Conservation (phyloP, 495 filamentous ascomycete genomes). For the Penicillium arizonense region DNA sequence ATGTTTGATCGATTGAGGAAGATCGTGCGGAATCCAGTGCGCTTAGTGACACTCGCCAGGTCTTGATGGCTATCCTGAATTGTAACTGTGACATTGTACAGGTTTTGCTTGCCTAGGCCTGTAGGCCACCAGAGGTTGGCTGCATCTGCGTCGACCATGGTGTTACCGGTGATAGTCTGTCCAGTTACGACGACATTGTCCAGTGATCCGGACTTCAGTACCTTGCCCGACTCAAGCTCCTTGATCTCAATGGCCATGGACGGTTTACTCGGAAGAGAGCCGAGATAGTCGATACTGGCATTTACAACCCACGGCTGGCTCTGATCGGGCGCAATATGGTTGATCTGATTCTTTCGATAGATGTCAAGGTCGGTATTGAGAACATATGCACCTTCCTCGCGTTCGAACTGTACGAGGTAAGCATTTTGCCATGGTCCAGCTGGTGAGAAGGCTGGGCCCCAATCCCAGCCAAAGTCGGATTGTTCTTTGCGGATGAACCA, state of each 20-base stretch:
- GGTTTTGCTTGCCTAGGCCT: constrained; percentile 56
- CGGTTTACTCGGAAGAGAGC: constrained; percentile 45
- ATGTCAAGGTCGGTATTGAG: constrained; percentile 61
- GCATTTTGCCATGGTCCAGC: constrained; percentile 67
- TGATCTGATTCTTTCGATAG: constrained; percentile 59
- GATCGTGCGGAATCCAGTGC: constrained; percentile 66
- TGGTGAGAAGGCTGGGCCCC: constrained; percentile 66
- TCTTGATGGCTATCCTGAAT: constrained; percentile 34
- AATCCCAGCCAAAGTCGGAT: constrained; percentile 72
- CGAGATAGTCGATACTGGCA: constrained; percentile 64
- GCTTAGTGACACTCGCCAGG: constrained; percentile 50
- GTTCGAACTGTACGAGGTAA: constrained; percentile 54
- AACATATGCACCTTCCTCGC: constrained; percentile 44
- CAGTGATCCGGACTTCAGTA: constrained; percentile 44
- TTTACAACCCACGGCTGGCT: constrained; percentile 65
- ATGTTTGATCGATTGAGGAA: constrained; percentile 62
- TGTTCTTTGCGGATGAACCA: constrained; percentile 69
- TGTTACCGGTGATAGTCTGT: constrained; percentile 51
- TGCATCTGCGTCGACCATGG: constrained; percentile 37
- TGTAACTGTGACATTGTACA: constrained; percentile 58
- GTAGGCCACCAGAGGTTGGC: constrained; percentile 66
- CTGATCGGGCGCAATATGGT: constrained; percentile 59
- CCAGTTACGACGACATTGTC: constrained; percentile 42
- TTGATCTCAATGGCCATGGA: constrained; percentile 53
- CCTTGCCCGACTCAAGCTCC: constrained; percentile 43